Conservation (phyloP, 495 filamentous ascomycete genomes). For the Pyrenula massariospora region DNA sequence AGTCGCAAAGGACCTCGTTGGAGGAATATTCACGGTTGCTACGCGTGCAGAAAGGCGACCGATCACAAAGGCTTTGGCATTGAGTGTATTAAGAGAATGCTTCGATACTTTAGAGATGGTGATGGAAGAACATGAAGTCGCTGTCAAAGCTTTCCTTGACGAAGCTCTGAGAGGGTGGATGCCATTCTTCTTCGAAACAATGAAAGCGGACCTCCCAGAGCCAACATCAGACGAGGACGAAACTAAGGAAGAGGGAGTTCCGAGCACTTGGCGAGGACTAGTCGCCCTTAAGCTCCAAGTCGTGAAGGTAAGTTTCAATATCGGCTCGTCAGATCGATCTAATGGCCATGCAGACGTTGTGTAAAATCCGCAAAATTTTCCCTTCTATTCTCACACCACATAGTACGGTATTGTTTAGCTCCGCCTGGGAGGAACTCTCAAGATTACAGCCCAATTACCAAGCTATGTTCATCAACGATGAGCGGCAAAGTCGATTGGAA, state of each 20-base stretch:
- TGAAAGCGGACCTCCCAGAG: constrained; percentile 60
- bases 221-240: constrained; percentile 46
- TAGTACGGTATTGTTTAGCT: constrained; percentile 66
- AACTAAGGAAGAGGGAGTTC: constrained; percentile 28
- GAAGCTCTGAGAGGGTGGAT: constrained; percentile 72
- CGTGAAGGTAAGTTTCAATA: constrained; percentile 46
- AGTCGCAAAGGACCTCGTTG: constrained; percentile 72
- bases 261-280: constrained; percentile 58
- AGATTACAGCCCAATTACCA: constrained; percentile 59
- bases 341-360: constrained; percentile 49
- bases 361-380: constrained; percentile 82
- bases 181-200: constrained; percentile 67
- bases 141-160: constrained; percentile 80
- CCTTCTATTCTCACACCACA: constrained; percentile 67
- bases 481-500: constrained; percentile 76
- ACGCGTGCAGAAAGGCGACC: constrained; percentile 61
- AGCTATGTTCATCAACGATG: constrained; percentile 70
- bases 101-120: constrained; percentile 95
- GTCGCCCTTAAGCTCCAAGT: constrained; percentile 81
- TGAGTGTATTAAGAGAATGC: constrained; percentile 78
- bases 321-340: constrained; percentile 5
- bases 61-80: constrained; percentile 66
- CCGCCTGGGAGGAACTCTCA: constrained; percentile 76
- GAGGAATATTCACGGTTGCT: constrained; percentile 70
- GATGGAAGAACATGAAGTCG: constrained; percentile 74